Evolutionary conservation across 441 rosid species (phyloP).

Genomic region (Populus hybrid): DNA sequence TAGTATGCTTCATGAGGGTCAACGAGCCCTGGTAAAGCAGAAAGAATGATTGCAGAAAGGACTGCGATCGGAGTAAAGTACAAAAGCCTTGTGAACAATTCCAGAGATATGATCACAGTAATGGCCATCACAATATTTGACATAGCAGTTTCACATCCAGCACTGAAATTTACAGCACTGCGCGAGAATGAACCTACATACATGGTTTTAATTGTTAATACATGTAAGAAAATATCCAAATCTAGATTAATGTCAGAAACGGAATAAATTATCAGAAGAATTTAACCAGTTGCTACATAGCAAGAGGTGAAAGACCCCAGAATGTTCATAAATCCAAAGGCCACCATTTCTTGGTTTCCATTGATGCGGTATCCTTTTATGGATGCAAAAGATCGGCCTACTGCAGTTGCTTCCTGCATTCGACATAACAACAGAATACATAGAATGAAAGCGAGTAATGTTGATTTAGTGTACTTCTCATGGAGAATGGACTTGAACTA

Average conservation of each 20-base stretch:
- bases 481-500: background rate
- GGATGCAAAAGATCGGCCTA: conserved; percentile 79
- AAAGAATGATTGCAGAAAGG: conserved; percentile 74
- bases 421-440: background rate
- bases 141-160: conserved; percentile 76
- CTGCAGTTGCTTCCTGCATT: conserved; percentile 81
- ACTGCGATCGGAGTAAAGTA: conserved; percentile 75
- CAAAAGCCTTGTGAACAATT: conserved; percentile 60
- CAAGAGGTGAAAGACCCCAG: conserved; percentile 82
- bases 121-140: conserved; percentile 84
- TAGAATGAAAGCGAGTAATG: too few relatives aligned
- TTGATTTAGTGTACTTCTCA: background rate
- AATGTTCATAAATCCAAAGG: conserved; percentile 76
- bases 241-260: background rate
- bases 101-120: conserved; percentile 61
- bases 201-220: background rate
- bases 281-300: conserved; percentile 80
- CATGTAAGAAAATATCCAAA: background rate
- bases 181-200: conserved; percentile 82
- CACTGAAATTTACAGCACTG: conserved; percentile 80
- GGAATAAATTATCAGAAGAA: too few relatives aligned
- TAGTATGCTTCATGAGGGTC: conserved; percentile 49
- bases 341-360: conserved; percentile 93
- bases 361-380: conserved; percentile 73
- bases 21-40: conserved; percentile 81